These are phyloP conservation scores for Gastrolobium villosum DNA, from an alignment of 306 rosid species.

Conservation along the genomic window DNA sequence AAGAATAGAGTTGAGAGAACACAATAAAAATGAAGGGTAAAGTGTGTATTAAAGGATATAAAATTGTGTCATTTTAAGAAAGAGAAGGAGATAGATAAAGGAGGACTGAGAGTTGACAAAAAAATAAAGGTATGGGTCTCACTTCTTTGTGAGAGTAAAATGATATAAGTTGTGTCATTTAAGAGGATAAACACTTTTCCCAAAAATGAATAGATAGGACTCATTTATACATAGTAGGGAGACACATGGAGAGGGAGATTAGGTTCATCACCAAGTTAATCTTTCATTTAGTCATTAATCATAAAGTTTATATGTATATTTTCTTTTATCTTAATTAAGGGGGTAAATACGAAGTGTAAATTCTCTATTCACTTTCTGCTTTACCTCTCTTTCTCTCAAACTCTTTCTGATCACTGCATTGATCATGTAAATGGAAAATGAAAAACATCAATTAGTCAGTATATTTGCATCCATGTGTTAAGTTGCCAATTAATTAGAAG, in stretches of 20 bases:
- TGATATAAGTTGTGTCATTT: too few relatives aligned
- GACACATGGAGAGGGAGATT: conserved; percentile 4
- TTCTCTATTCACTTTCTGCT: conserved; percentile 11
- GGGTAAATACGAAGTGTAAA: conserved; percentile 28
- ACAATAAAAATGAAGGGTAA: conserved; percentile 11
- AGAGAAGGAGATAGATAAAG: too few relatives aligned
- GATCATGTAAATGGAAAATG: conserved; percentile 32
- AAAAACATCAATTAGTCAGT: conserved; percentile 40
- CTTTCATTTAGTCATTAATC: conserved; percentile 31
- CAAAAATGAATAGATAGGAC: conserved; percentile 16
- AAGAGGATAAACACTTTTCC: too few relatives aligned
- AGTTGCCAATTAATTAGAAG: conserved; percentile 5
- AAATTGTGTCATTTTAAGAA: too few relatives aligned
- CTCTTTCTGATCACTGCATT: conserved; percentile 25
- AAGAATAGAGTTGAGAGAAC: conserved; percentile 30
- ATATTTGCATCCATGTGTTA: conserved; percentile 12
- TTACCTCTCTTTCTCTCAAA: not conserved
- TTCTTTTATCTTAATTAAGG: conserved; percentile 39
- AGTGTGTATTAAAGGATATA: too few relatives aligned
- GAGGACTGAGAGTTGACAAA: too few relatives aligned
- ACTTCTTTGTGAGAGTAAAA: too few relatives aligned
- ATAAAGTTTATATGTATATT: not conserved
- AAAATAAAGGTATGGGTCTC: too few relatives aligned
- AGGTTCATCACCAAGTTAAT: conserved; percentile 27
- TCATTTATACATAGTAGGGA: not conserved